Evolutionary conservation across 2,329 filamentous ascomycete genomes (phyloP), one percentile per base, ranked within the genome.

Genomic region (Nemania serpens): DNA sequence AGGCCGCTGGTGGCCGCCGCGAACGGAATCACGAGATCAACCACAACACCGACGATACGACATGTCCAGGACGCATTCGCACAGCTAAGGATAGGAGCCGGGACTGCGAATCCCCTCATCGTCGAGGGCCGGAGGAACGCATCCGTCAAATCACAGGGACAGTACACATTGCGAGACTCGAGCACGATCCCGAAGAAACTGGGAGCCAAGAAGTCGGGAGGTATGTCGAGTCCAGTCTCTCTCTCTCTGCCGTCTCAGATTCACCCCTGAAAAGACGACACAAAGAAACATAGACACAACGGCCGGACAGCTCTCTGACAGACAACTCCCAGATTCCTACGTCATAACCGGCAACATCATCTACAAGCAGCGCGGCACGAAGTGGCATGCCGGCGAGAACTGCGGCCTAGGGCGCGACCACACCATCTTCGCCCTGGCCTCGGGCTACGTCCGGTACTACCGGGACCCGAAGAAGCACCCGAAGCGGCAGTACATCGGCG

Each of bases 321-420:
- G 33, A 33, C n/a, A 5, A 18, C 12, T 33, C 18, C 60, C 73
- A 93, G 90, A 94, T 75, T 90, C 97, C 80, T 96, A 89, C 76
- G 95, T 99, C 37, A 90, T 97, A 60, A 90, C 93, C 4, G 95
- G 95, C 56, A 98, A 97, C 81, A 99, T 99, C 77, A 91, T 99
- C 78, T 99, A 95, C 85, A 93, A 92, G 75, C 95, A 99, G 78
- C 89, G 94, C 71, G 95, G 95, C 70, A 96, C 95, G 3, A 86
- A 88, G 71, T 99, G 95, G 95, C 94, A 89, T 75, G 90, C 95
- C 1, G 95, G 95, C 71, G 95, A 98, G 75, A 98, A 99, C 79
- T 91, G 91, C 76, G 91, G 88, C 70, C 94, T 98, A 82, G 95
- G 95, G 52, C 90, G 95, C 63, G 93, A 99, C 76, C 95, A 98